These are phyloP conservation scores for Arthrinium phaeospermum DNA, from an alignment of 2,329 filamentous ascomycete genomes.

Conservation along the genomic window DNA sequence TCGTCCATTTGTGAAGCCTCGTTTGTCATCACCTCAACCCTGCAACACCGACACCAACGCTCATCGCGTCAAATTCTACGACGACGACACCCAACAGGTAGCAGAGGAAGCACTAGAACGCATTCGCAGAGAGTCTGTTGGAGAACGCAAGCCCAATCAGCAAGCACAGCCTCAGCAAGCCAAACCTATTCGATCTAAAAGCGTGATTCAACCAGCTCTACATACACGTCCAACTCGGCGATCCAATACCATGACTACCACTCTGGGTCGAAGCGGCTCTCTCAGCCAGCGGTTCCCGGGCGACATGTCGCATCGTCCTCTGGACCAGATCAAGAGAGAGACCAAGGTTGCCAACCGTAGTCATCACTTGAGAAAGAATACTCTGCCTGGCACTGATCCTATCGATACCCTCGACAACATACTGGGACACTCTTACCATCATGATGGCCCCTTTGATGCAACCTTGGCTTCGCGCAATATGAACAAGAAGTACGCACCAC, in stretches of 20 bases:
- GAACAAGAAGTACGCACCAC: constrained; percentile 66
- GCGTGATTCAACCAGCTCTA: background rate
- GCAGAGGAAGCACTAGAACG: background rate
- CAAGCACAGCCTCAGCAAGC: background rate
- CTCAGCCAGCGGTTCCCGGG: constrained; percentile 65
- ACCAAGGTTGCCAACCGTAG: constrained; percentile 69
- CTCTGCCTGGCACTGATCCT: constrained; percentile 71
- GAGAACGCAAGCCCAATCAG: background rate
- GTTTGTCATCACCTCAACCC: background rate
- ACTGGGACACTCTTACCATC: constrained; percentile 74
- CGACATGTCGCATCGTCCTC: constrained; percentile 68
- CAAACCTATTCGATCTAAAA: background rate
- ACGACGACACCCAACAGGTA: background rate
- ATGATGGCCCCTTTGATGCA: constrained; percentile 90
- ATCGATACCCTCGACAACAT: constrained; percentile 81
- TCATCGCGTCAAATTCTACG: background rate
- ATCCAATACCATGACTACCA: background rate
- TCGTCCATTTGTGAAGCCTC: background rate
- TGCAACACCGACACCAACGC: background rate
- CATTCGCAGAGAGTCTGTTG: background rate
- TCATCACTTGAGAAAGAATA: constrained; percentile 69
- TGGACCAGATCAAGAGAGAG: constrained; percentile 70
- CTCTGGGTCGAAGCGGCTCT: constrained; percentile 41
- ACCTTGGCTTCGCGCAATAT: constrained; percentile 76
- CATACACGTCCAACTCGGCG: background rate